phyloP scores from a whole-genome alignment of 2,329 filamentous ascomycete species.

The Colletotrichum tropicale region DNA sequence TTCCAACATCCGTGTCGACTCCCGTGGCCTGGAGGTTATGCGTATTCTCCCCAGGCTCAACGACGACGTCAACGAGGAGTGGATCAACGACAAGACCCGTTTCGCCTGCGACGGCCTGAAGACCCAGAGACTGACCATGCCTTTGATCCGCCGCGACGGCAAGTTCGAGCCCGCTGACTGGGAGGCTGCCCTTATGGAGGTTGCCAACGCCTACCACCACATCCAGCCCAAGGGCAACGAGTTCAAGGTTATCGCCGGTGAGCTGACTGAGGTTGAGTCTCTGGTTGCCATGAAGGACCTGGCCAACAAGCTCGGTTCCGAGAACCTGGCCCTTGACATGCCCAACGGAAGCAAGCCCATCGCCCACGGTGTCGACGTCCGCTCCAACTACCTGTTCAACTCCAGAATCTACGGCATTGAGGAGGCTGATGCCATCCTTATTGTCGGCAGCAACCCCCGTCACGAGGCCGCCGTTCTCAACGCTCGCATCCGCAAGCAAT shows the following conservation, averaged over 20 bases:
- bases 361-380: slow-evolving; percentile 90
- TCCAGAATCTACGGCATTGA: slow-evolving; percentile 93
- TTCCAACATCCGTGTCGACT: slow-evolving; percentile 93
- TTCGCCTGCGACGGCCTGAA: slow-evolving; percentile 97
- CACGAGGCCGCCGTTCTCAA: slow-evolving; percentile 96
- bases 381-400: slow-evolving; percentile 97
- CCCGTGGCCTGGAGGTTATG: slow-evolving; percentile 95
- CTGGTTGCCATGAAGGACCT: slow-evolving; percentile 97
- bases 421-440: slow-evolving; percentile 88
- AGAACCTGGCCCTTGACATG: slow-evolving; percentile 93
- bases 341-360: slow-evolving; percentile 82
- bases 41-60: slow-evolving; percentile 90
- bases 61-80: slow-evolving; percentile 98
- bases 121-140: slow-evolving; percentile 94
- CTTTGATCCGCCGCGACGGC: slow-evolving; percentile 84
- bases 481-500: slow-evolving; percentile 96
- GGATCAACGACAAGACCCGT: slow-evolving; percentile 98
- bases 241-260: slow-evolving; percentile 93
- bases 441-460: slow-evolving; percentile 93
- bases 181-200: slow-evolving; percentile 93
- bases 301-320: slow-evolving; percentile 93
- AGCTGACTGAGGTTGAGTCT: slow-evolving; percentile 89
- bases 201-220: slow-evolving; percentile 79
- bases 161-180: slow-evolving; percentile 93
- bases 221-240: slow-evolving; percentile 88